Conservation (phyloP, 176 grass and related monocot genomes). For the Chrysopogon serrulatus region DNA sequence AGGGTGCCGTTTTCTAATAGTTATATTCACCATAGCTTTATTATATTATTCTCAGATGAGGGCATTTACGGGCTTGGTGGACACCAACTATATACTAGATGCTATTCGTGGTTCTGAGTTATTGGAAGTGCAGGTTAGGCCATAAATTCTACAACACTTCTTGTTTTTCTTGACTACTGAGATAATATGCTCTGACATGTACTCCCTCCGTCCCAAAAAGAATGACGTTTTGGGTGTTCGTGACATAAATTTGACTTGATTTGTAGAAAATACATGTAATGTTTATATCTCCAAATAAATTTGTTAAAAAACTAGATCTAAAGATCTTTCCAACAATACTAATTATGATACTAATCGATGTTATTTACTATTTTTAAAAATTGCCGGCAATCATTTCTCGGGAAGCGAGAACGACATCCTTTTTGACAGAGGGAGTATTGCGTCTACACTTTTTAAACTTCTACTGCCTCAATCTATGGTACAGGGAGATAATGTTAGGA, state of each 20-base stretch:
- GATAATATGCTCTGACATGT: background rate
- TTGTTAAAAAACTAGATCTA: too few species aligned
- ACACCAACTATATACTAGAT: constrained; percentile 58
- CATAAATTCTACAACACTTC: background rate
- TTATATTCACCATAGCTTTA: background rate
- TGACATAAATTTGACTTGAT: too few species aligned
- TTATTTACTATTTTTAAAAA: too few species aligned
- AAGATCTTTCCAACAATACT: too few species aligned
- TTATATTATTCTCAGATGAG: constrained; percentile 27
- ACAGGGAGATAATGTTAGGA: constrained; percentile 67
- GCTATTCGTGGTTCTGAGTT: constrained; percentile 48
- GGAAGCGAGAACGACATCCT: too few species aligned
- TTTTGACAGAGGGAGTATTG: too few species aligned
- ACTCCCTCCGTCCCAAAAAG: too few species aligned
- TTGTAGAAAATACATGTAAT: too few species aligned
- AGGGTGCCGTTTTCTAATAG: background rate
- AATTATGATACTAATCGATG: too few species aligned
- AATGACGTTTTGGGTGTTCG: too few species aligned
- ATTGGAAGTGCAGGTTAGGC: constrained; percentile 72
- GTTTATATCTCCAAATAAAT: too few species aligned
- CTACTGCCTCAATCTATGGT: background rate
- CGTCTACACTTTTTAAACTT: background rate
- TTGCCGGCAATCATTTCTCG: too few species aligned
- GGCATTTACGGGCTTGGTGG: constrained; percentile 29
- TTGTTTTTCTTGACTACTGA: background rate